These are phyloP conservation scores for Plantago elongata DNA, from an alignment of 257 asterid species.

Conservation along the genomic window DNA sequence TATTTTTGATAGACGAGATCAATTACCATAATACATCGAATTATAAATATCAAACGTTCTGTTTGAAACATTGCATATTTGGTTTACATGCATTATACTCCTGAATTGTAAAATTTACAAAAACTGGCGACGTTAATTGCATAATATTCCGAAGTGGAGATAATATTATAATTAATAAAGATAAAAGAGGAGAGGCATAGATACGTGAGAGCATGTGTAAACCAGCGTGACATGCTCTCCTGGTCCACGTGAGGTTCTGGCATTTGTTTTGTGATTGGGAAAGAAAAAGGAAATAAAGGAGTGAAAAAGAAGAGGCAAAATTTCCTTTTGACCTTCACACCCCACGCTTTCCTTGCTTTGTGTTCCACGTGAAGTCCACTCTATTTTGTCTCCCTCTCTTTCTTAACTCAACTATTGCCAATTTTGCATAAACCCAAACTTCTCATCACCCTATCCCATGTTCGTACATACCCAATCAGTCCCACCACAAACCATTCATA, in stretches of 20 bases:
- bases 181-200: conserved; percentile 17
- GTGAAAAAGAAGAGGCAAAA: not conserved
- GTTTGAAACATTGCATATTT: no score
- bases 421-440: not conserved
- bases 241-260: conserved; percentile 53
- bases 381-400: conserved; percentile 23
- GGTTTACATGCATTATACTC: not conserved
- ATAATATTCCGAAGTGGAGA: no score
- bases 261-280: not conserved
- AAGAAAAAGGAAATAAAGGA: no score
- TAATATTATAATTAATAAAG: not conserved
- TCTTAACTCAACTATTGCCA: not conserved
- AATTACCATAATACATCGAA: no score
- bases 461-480: not conserved
- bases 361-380: conserved; percentile 70
- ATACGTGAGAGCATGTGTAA: conserved; percentile 48
- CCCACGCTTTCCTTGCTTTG: conserved; percentile 25
- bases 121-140: no score
- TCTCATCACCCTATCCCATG: not conserved
- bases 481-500: no score
- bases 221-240: conserved; percentile 37
- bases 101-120: no score
- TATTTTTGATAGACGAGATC: no score
- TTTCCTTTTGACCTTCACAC: conserved; percentile 18
- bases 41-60: no score